phyloP scores from a whole-genome alignment of 352 stramenopile genomes.

The Thraustochytrium sp. region DNA sequence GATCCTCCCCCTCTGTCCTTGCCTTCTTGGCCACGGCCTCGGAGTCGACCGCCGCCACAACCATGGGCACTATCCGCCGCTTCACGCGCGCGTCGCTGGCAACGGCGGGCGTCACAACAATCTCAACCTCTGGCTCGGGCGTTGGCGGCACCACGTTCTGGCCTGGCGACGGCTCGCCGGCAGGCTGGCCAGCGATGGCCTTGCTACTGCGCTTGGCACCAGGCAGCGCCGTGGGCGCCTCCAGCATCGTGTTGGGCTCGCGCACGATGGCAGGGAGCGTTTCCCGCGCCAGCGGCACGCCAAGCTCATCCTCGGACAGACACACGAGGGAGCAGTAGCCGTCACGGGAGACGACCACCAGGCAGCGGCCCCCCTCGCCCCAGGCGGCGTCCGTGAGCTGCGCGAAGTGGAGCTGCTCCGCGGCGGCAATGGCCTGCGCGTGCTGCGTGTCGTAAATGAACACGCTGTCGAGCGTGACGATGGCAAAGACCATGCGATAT shows the following conservation, averaged over 20 bases:
- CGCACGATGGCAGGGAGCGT: background rate
- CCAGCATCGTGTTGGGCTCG: background rate
- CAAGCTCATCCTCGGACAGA: constrained; percentile 77
- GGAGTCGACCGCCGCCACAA: too few relatives aligned
- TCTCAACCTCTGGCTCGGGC: too few relatives aligned
- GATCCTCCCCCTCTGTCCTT: background rate
- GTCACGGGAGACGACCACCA: constrained; percentile 88
- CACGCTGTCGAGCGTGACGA: constrained; percentile 84
- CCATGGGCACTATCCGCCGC: too few relatives aligned
- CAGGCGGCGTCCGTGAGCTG: constrained; percentile 86
- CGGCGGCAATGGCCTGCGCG: constrained; percentile 71
- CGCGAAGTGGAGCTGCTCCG: constrained; percentile 85
- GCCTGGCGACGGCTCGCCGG: too few relatives aligned
- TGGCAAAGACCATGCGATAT: constrained; percentile 79
- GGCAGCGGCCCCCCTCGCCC: constrained; percentile 75
- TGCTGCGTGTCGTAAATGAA: constrained; percentile 89
- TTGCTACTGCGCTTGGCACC: too few relatives aligned
- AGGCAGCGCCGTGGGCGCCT: background rate
- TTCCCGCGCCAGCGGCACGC: background rate
- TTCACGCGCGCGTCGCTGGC: too few relatives aligned
- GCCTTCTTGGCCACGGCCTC: too few relatives aligned
- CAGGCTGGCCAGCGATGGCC: too few relatives aligned
- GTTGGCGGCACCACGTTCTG: too few relatives aligned
- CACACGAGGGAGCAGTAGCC: constrained; percentile 88
- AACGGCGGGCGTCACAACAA: too few relatives aligned